Conservation (phyloP, 345 rosid genomes). For the Tarenaya hassleriana region DNA sequence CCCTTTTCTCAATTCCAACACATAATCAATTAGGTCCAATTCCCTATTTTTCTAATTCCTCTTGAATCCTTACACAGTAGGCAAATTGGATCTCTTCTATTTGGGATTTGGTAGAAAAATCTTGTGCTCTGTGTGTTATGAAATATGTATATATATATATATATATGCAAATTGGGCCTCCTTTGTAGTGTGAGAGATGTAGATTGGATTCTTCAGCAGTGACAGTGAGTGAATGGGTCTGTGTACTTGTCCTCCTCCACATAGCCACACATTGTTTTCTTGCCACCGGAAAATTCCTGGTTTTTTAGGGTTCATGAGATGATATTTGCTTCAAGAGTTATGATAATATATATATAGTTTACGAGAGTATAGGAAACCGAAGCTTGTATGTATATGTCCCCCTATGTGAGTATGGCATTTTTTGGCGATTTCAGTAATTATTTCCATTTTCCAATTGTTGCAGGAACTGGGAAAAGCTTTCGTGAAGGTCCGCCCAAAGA, state of each 20-base stretch:
- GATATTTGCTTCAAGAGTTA: background rate
- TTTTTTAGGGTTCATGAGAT: background rate
- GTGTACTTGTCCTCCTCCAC: slow-evolving; percentile 1
- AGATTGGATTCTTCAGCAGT: background rate
- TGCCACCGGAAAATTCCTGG: background rate
- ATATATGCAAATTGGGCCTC: too few species aligned
- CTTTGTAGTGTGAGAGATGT: background rate
- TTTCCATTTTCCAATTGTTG: slow-evolving; percentile 14
- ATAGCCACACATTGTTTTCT: slow-evolving; percentile 6
- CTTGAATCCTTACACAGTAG: too few species aligned
- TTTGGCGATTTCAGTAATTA: background rate
- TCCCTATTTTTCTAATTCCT: too few species aligned
- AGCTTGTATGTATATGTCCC: too few species aligned
- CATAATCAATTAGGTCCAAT: too few species aligned
- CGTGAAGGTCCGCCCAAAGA: slow-evolving; percentile 28
- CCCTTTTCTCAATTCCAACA: too few species aligned
- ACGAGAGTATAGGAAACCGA: too few species aligned
- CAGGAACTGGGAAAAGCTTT: slow-evolving; percentile 32
- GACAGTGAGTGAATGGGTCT: background rate
- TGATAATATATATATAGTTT: background rate
- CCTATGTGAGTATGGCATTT: too few species aligned
- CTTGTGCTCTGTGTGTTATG: too few species aligned
- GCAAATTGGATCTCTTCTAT: too few species aligned
- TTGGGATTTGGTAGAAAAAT: too few species aligned
- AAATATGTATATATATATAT: too few species aligned